Evolutionary conservation across 805 yeast genomes (phyloP).

Genomic region (Candida sakaeoensis): DNA sequence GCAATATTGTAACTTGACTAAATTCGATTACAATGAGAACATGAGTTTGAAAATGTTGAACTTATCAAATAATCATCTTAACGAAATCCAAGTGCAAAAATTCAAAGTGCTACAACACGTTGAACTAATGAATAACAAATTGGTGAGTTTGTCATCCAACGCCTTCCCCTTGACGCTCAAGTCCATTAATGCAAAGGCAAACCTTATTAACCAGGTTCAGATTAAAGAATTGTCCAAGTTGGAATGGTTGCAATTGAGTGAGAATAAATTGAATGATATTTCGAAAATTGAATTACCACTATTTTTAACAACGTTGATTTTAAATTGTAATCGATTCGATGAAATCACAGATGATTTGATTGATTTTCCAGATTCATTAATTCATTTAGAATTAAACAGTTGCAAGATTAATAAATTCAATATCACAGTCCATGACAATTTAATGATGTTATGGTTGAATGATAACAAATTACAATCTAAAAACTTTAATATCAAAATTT

Average conservation of each 20-base stretch:
- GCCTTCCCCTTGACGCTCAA: slow-evolving; percentile 4
- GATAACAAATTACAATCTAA: slow-evolving; percentile 6
- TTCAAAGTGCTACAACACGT: slow-evolving; percentile 4
- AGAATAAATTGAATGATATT: slow-evolving; percentile 4
- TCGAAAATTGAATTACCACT: slow-evolving; percentile 5
- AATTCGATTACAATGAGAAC: not conserved
- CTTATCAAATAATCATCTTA: slow-evolving; percentile 6
- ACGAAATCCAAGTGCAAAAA: slow-evolving; percentile 3
- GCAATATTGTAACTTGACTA: slow-evolving; percentile 6
- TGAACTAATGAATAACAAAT: slow-evolving; percentile 7
- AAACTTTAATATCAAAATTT: not conserved
- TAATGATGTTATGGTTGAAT: slow-evolving; percentile 6
- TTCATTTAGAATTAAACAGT: slow-evolving; percentile 9
- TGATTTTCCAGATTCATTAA: slow-evolving; percentile 3
- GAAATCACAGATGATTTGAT: slow-evolving; percentile 5
- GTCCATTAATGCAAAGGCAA: slow-evolving; percentile 8
- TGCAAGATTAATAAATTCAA: slow-evolving; percentile 7
- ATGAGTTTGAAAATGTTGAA: not conserved
- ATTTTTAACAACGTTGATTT: slow-evolving; percentile 5
- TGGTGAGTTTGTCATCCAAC: not conserved
- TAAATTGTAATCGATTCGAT: slow-evolving; percentile 5
- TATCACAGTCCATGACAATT: not conserved
- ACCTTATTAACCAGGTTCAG: slow-evolving; percentile 2
- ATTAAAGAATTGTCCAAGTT: slow-evolving; percentile 4
- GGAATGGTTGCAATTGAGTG: slow-evolving; percentile 7